Percentiles rank a stretch among this genome's conserved stretches.
These are phyloP conservation scores for Penicillium sp. DNA, from an alignment of 2,329 filamentous ascomycete genomes.

Conservation along the genomic window DNA sequence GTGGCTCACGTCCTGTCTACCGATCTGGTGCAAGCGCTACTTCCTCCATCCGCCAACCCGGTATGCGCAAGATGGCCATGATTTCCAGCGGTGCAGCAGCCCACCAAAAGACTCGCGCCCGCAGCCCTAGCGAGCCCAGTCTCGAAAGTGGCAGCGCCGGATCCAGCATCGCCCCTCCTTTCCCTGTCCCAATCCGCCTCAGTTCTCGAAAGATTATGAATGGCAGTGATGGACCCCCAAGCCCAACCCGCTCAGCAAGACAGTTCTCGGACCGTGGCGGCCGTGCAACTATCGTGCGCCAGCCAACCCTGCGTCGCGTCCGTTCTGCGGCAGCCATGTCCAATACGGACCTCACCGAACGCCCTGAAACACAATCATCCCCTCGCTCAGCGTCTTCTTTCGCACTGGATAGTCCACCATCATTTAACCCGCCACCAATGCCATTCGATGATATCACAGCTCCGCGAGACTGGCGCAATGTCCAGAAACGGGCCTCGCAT, in stretches of 20 bases:
- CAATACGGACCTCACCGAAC: slow-evolving; percentile 55
- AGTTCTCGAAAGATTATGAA: slow-evolving; percentile 79
- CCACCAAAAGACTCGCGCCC: slow-evolving; percentile 68
- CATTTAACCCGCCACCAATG: slow-evolving; percentile 67
- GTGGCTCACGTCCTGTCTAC: slow-evolving; percentile 26
- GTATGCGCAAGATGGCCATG: slow-evolving; percentile 78
- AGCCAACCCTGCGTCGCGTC: slow-evolving; percentile 75
- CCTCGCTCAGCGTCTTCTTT: slow-evolving; percentile 70
- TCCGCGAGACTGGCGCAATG: slow-evolving; percentile 44
- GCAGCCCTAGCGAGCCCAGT: slow-evolving; percentile 54
- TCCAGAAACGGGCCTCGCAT: slow-evolving; percentile 32
- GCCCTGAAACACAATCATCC: slow-evolving; percentile 55
- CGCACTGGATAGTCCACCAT: slow-evolving; percentile 67
- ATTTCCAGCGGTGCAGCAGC: slow-evolving; percentile 78
- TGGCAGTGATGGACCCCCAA: slow-evolving; percentile 76
- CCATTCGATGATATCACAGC: slow-evolving; percentile 73
- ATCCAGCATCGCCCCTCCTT: slow-evolving; percentile 68
- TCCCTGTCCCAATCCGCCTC: slow-evolving; percentile 86
- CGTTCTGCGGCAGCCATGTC: slow-evolving; percentile 80
- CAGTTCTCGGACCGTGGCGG: slow-evolving; percentile 63
- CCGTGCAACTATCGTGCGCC: slow-evolving; percentile 60
- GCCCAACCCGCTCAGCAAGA: slow-evolving; percentile 69
- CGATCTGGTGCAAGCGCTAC: slow-evolving; percentile 49
- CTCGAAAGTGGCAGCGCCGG: slow-evolving; percentile 47
- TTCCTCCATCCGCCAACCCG: slow-evolving; percentile 57